A percentile compares a stretch with the other conserved stretches of the same genome.
Conservation (phyloP, 768 basidiomycete species). For the Tylopilus felleus region DNA sequence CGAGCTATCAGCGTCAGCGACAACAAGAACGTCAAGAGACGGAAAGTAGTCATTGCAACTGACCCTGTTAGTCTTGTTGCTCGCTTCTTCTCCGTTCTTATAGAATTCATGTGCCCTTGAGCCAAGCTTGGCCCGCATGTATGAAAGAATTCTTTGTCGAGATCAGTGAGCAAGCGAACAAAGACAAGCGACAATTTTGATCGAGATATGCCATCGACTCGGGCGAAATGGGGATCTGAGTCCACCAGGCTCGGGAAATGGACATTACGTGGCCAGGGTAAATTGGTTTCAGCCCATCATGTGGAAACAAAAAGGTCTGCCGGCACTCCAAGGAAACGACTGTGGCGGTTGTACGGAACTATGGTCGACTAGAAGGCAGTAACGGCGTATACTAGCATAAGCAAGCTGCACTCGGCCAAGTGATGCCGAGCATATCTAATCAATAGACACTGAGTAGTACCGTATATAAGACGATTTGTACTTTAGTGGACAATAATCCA, state of each 20-base stretch:
- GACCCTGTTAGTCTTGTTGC: not conserved
- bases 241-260: not conserved
- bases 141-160: not conserved
- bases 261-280: conserved; percentile 28
- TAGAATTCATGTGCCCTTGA: not conserved
- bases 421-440: too few species aligned
- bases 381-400: not conserved
- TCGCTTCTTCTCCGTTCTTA: not conserved
- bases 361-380: not conserved
- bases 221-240: not conserved
- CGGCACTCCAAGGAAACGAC: not conserved
- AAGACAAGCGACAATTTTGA: not conserved
- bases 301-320: not conserved
- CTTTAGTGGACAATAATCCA: too few species aligned
- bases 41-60: not conserved
- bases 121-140: not conserved
- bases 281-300: not conserved
- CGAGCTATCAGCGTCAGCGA: not conserved
- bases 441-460: too few species aligned
- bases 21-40: not conserved
- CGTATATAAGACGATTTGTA: too few species aligned
- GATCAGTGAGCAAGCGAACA: not conserved
- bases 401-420: too few species aligned
- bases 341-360: not conserved
- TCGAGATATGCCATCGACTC: not conserved